Evolutionary conservation across 192 early-diverging fungal genomes (phyloP).

Genomic region (Podila horticola): DNA sequence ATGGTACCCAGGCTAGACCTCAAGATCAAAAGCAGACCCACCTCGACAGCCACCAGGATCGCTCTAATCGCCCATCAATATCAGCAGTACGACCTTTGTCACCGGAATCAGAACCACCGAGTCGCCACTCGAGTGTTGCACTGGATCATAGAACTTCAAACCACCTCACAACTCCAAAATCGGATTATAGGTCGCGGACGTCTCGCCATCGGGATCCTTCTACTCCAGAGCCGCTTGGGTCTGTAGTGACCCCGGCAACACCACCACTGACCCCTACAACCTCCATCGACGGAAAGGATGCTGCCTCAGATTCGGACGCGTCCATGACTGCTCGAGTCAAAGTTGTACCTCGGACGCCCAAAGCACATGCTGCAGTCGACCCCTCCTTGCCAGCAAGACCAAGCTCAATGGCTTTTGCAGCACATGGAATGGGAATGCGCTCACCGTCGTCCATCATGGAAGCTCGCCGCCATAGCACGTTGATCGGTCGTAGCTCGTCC

Average conservation of each 20-base stretch:
- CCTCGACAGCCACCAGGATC: neutral
- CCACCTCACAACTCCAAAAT: neutral
- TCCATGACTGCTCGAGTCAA: constrained; percentile 15
- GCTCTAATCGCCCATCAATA: neutral
- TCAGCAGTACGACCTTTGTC: neutral
- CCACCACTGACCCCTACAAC: constrained; percentile 45
- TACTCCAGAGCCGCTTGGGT: neutral
- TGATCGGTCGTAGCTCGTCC: constrained; percentile 11
- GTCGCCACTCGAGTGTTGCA: neutral
- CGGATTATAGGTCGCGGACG: neutral
- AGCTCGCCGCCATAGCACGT: constrained; percentile 29
- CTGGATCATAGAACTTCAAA: neutral
- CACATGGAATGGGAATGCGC: constrained; percentile 35
- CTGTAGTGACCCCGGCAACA: constrained; percentile 5
- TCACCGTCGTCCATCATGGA: constrained; percentile 49
- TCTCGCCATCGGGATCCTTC: neutral
- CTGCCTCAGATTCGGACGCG: constrained; percentile 38
- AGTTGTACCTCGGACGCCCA: constrained; percentile 12
- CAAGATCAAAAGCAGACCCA: neutral
- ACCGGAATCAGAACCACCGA: neutral
- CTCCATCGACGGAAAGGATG: constrained; percentile 30
- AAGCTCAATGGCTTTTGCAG: constrained; percentile 28
- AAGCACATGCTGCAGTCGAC: neutral
- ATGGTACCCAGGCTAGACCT: neutral
- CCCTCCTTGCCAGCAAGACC: neutral